phyloP scores from a whole-genome alignment of 148 eudicot genomes.

The Spergularia marina region DNA sequence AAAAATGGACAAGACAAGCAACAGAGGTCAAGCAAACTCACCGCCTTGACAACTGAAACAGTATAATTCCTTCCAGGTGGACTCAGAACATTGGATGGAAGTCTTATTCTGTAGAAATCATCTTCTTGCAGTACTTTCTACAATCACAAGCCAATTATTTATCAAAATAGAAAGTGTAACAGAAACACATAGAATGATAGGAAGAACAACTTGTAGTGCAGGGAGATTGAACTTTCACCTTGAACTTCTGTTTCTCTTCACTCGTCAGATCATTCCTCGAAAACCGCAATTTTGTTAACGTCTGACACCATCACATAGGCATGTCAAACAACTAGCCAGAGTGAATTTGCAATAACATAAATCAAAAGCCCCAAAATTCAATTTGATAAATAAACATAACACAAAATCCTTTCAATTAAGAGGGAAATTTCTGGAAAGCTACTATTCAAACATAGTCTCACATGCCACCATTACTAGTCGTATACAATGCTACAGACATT shows the following conservation, averaged over 20 bases:
- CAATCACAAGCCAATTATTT: conserved; percentile 19
- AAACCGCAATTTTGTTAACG: conserved; percentile 87
- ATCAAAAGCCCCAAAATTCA: not conserved
- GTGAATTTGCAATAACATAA: not conserved
- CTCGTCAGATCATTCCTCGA: conserved; percentile 66
- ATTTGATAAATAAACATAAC: not conserved
- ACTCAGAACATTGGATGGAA: conserved; percentile 79
- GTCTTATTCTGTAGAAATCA: conserved; percentile 77
- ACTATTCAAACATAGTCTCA: not conserved
- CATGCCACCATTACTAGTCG: not conserved
- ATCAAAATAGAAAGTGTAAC: not conserved
- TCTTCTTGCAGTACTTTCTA: conserved; percentile 73
- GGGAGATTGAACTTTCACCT: conserved; percentile 38
- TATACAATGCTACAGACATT: not conserved
- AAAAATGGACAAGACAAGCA: not conserved
- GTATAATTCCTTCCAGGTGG: conserved; percentile 86
- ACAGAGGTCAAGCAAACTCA: conserved; percentile 37
- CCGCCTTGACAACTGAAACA: conserved; percentile 82
- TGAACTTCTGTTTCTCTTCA: conserved; percentile 63
- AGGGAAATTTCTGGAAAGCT: not conserved
- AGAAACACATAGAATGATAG: not conserved
- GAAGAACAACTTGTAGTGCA: not conserved
- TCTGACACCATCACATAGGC: conserved; percentile 41
- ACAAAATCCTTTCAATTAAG: not conserved
- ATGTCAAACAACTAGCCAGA: conserved; percentile 10